Conservation (phyloP, 495 filamentous ascomycete genomes). For the Neurospora sublineolata region DNA sequence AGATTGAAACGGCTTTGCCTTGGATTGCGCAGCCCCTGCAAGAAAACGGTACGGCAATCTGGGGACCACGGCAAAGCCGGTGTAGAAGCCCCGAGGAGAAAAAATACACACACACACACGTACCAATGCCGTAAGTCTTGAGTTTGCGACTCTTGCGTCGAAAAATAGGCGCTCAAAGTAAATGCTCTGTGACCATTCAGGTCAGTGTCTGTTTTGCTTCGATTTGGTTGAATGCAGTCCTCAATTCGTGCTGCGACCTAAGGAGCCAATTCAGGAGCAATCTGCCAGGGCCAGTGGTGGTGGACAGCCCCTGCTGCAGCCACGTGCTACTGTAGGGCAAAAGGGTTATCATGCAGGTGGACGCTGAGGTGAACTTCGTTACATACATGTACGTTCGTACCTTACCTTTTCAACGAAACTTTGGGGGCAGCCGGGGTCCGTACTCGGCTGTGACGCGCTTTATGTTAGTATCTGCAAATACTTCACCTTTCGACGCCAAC, state of each 20-base stretch:
- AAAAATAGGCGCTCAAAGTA: neutral
- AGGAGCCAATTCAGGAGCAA: neutral
- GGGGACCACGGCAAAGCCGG: conserved; percentile 7
- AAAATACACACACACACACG: neutral
- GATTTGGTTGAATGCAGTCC: neutral
- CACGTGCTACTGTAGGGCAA: neutral
- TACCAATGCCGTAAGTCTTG: conserved; percentile 1
- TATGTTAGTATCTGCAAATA: neutral
- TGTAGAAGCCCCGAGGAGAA: neutral
- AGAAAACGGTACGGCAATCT: neutral
- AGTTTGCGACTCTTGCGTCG: neutral
- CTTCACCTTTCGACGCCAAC: neutral
- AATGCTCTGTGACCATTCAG: neutral
- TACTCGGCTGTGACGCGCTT: neutral
- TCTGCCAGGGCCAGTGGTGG: neutral
- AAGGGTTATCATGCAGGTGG: neutral
- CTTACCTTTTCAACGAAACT: neutral
- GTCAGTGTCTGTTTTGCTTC: neutral
- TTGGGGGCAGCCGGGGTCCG: neutral
- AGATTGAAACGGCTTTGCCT: conserved; percentile 30
- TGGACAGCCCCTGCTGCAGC: neutral
- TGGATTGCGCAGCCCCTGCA: conserved; percentile 3
- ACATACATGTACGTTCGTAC: neutral
- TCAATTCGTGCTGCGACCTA: neutral
- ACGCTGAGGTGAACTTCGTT: neutral